These are phyloP conservation scores for Pythium sp. DNA, from an alignment of 352 stramenopile species.

Conservation along the genomic window DNA sequence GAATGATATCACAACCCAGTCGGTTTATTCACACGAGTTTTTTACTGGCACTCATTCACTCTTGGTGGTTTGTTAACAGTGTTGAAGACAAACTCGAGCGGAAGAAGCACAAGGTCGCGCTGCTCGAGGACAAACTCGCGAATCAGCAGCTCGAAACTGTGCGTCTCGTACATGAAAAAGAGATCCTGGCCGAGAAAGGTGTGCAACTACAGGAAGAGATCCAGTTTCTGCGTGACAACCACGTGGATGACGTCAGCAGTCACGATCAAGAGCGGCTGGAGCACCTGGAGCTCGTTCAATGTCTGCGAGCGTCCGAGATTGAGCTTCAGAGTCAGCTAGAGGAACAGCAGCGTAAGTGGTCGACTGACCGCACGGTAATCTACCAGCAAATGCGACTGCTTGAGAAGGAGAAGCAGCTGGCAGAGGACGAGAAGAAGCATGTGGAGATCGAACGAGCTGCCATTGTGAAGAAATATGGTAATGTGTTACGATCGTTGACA, in stretches of 20 bases:
- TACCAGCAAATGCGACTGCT: constrained; percentile 48
- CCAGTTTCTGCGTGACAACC: constrained; percentile 52
- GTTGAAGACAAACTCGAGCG: constrained; percentile 34
- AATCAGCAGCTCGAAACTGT: constrained; percentile 47
- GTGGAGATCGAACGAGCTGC: constrained; percentile 19
- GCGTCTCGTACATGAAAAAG: constrained; percentile 51
- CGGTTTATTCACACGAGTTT: too few species aligned
- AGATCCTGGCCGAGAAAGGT: constrained; percentile 36
- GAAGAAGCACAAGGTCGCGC: constrained; percentile 32
- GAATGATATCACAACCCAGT: neutral
- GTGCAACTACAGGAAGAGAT: constrained; percentile 50
- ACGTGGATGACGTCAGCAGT: constrained; percentile 39
- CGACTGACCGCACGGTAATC: constrained; percentile 37
- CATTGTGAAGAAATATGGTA: constrained; percentile 36
- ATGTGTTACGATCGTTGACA: neutral
- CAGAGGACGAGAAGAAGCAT: constrained; percentile 31
- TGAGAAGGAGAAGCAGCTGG: constrained; percentile 55
- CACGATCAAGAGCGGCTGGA: constrained; percentile 59
- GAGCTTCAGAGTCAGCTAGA: constrained; percentile 57
- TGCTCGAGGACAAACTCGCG: constrained; percentile 28
- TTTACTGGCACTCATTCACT: neutral
- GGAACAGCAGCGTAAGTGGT: constrained; percentile 60
- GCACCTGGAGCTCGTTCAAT: constrained; percentile 59
- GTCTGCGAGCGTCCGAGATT: constrained; percentile 39
- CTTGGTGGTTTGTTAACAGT: constrained; percentile 11